phyloP scores from a whole-genome alignment of 306 rosid genomes.

The Acacia confusa region DNA sequence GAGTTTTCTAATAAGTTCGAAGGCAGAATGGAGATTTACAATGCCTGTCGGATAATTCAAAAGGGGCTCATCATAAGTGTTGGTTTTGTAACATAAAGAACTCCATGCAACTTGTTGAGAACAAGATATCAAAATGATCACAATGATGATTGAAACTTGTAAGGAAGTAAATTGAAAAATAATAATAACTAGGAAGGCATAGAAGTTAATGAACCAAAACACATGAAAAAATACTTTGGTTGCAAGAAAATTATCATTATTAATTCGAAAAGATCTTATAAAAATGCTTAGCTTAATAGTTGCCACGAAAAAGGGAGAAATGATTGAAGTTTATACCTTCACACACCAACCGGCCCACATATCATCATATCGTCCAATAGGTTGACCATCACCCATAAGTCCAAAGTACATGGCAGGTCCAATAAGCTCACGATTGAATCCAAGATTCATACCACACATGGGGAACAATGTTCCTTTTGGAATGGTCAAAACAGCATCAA shows the following conservation, averaged over 20 bases:
- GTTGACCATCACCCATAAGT: conserved; percentile 97
- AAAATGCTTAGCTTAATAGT: background rate
- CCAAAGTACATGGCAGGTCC: conserved; percentile 97
- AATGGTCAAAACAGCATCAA: conserved; percentile 80
- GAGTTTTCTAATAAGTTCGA: background rate
- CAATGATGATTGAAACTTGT: background rate
- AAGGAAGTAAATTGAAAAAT: background rate
- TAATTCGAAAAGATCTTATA: background rate
- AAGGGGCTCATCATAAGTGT: background rate
- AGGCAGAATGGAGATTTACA: background rate
- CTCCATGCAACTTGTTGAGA: background rate
- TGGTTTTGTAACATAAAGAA: background rate
- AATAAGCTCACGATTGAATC: conserved; percentile 75
- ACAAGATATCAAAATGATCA: background rate
- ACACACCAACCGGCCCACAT: conserved; percentile 99
- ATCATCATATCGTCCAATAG: conserved; percentile 85
- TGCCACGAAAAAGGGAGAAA: background rate
- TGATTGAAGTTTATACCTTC: conserved; percentile 55
- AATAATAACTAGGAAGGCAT: background rate
- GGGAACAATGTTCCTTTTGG: conserved; percentile 87
- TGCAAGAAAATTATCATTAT: conserved; percentile 7
- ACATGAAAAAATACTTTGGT: background rate
- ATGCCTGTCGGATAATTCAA: background rate
- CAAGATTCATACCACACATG: conserved; percentile 94
- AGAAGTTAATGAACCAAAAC: background rate